Evolutionary conservation across 2,329 filamentous ascomycete genomes (phyloP).

Genomic region (Scedosporium boydii): DNA sequence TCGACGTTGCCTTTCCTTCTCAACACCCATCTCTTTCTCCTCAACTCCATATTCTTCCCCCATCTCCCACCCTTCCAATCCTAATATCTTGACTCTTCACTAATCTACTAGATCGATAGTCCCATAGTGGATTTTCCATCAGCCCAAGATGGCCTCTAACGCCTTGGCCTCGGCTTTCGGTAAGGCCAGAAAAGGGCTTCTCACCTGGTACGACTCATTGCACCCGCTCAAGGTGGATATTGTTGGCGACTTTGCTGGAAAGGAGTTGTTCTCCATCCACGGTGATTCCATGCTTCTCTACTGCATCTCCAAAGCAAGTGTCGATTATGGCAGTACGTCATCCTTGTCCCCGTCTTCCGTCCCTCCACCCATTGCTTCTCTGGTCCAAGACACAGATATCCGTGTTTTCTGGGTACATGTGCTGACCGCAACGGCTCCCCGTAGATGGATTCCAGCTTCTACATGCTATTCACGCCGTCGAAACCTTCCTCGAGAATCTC

Average conservation of each 20-base stretch:
- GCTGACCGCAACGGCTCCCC: slow-evolving; percentile 1
- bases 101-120: too few relatives aligned
- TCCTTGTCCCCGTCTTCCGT: background rate
- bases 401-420: background rate
- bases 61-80: too few relatives aligned
- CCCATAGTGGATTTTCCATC: too few relatives aligned
- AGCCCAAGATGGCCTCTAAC: too few relatives aligned
- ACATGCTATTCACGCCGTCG: slow-evolving; percentile 60
- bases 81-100: too few relatives aligned
- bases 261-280: slow-evolving; percentile 63
- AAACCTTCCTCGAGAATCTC: slow-evolving; percentile 53
- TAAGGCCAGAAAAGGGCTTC: too few relatives aligned
- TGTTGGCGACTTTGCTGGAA: slow-evolving; percentile 66
- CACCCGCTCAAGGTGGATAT: slow-evolving; percentile 44
- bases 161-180: too few relatives aligned
- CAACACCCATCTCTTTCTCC: too few relatives aligned
- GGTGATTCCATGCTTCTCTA: slow-evolving; percentile 62
- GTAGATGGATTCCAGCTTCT: slow-evolving; percentile 58
- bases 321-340: slow-evolving; percentile 49
- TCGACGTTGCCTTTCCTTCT: too few relatives aligned
- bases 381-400: background rate
- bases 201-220: slow-evolving; percentile 8
- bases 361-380: background rate
- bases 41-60: too few relatives aligned
- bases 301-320: slow-evolving; percentile 49